Conservation (phyloP, 805 yeast genomes). For the Ogataea trehalophila region DNA sequence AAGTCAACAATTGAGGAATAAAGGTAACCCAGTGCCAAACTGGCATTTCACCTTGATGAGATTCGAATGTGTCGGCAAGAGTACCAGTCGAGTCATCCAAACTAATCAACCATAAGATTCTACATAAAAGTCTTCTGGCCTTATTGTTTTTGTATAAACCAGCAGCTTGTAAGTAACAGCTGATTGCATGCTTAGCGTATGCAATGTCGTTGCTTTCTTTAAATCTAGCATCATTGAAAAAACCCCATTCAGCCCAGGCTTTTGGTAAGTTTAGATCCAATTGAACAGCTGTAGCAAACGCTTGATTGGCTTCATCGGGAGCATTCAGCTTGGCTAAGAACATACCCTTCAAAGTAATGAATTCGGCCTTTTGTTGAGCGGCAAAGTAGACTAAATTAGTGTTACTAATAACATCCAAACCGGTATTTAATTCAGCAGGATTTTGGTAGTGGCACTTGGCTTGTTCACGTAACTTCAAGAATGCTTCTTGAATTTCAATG, state of each 20-base stretch:
- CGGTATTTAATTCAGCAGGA: constrained; percentile 85
- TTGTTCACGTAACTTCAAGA: constrained; percentile 90
- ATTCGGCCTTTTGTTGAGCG: constrained; percentile 96
- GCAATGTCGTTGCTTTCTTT: constrained; percentile 75
- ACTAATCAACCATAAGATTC: constrained; percentile 90
- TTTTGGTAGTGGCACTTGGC: constrained; percentile 97
- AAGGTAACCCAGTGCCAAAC: constrained; percentile 99
- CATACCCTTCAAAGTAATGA: constrained; percentile 97
- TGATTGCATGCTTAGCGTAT: constrained; percentile 88
- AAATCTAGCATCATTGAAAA: constrained; percentile 82
- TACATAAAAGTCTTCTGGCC: constrained; percentile 78
- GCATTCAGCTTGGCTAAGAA: constrained; percentile 87
- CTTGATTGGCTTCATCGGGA: constrained; percentile 94
- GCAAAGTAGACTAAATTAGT: constrained; percentile 95
- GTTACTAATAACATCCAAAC: constrained; percentile 93
- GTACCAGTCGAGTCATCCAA: constrained; percentile 82
- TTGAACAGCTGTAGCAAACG: constrained; percentile 97
- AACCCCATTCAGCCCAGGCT: constrained; percentile 99
- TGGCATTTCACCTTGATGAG: constrained; percentile 92
- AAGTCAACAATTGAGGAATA: constrained; percentile 88
- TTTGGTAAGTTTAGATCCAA: constrained; percentile 90
- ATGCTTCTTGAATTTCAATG: constrained; percentile 97
- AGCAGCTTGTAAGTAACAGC: constrained; percentile 96
- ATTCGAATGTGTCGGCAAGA: constrained; percentile 81
- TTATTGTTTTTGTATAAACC: constrained; percentile 92